Evolutionary conservation across 768 basidiomycete genomes (phyloP), one percentile per base, ranked within the genome.

Genomic region (Tubosaeta brunneosetosa): DNA sequence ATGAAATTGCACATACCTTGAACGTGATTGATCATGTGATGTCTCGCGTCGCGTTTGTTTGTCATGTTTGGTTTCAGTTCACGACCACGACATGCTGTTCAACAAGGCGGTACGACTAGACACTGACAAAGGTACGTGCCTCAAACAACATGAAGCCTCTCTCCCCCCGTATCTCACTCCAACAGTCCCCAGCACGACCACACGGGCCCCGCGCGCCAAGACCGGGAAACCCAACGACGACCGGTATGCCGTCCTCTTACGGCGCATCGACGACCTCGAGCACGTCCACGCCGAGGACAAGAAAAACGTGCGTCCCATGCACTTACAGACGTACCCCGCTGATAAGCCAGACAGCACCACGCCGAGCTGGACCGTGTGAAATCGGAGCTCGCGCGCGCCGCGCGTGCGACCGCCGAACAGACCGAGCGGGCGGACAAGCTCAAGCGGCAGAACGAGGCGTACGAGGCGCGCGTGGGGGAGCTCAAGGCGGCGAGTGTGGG

Each of bases 231-330:
- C 55, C 33, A 37, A 42, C 3, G 66, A 63, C 7, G 83, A 86
- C 50, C 74, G 78, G 17, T 83, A 83, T 58, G 74, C 76, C 7
- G 53, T 66, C 14, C 76, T 88, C 19, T 79, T 85, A 62, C 76
- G 74, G 55, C 84, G 84, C 58, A 76, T 90, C 0, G 82, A 85
- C 32, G 81, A 85, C 14, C 64, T 87, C 6, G 83, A 88, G 68
- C 70, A 66, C 50, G 65, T 82, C n/a, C 84, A 85, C 60, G 67
- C 74, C 36, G 84, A 87, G 3, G 79, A 77, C 52, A 88, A 86
- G 77, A 83, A 78, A 73, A 52, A 73, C 44, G 87, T 88, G 63
- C 58, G 81, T 10, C 4, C 13, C 29, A 14, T 4, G 11, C 8
- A 0, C 43, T n/a, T 10, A 16, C 22, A 22, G 22, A 22, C 22